Base-by-base conservation (phyloP, 306 rosid species). In the Quercus wislizeni region DNA sequence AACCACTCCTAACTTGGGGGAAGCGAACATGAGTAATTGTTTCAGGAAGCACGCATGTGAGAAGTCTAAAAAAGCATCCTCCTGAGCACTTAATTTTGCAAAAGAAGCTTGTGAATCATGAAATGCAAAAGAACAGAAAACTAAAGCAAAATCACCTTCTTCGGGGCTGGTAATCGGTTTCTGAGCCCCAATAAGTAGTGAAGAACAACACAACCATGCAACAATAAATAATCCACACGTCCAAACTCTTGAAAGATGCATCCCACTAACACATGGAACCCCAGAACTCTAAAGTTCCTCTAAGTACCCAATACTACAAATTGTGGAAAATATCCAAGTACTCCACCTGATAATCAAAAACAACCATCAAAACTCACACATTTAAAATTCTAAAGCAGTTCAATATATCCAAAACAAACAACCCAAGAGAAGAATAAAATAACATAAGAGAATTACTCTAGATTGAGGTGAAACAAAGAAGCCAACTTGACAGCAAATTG, bases 201-300 rank as follows among this genome's bases (percentile, higher is more conserved):
- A 80, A 84, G 76, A 86, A 85, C 84, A 94, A 19, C 83, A 86
- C 78, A 90, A 87, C 81, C 83, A 87, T 76, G 87, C n/a, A 67
- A 75, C 55, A 79, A 86, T 67, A 72, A 86, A 30, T 69, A 78
- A 75, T 78, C 43, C 84, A 83, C 20, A 83, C 33, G 74, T 74
- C 86, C 85, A 82, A 62, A 81, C 80, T 81, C 71, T 86, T 74
- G 89, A 80, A 20, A 31, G 88, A 90, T 65, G 58, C 99, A 94
- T 92, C 87, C 74, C 75, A 41, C 65, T 33, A 79, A 74, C 7
- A 19, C 11, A 79, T 38, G 83, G 67, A 57, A 61, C 73, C 72
- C 83, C 79, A 75, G 14, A 86, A 72, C 55, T 80, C 73, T 54
- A 31, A 80, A 55, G 52, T 61, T 80, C 74, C 78, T 77, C 68